Conservation (phyloP, 805 yeast genomes). For the Wickerhamiella cacticola region DNA sequence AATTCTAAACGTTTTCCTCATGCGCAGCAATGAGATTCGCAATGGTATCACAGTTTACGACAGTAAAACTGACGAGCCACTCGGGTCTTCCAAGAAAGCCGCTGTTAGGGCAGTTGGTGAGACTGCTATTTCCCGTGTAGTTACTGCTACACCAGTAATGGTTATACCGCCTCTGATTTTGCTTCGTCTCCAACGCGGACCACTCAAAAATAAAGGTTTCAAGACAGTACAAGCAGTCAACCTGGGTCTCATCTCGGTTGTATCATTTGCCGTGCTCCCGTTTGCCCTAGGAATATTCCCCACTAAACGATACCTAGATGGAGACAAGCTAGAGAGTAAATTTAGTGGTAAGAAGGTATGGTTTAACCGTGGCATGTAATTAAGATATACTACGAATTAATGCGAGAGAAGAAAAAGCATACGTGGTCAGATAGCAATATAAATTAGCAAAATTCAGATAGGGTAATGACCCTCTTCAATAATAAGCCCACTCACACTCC, state of each 20-base stretch:
- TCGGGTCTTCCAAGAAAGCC: constrained; percentile 70
- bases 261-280: constrained; percentile 81
- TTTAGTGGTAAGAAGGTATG: constrained; percentile 48
- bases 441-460: not conserved
- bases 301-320: constrained; percentile 57
- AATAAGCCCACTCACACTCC: not conserved
- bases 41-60: constrained; percentile 36
- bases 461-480: not conserved
- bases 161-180: constrained; percentile 84
- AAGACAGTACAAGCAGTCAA: constrained; percentile 59
- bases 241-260: constrained; percentile 70
- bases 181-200: constrained; percentile 59
- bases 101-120: constrained; percentile 92
- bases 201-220: constrained; percentile 56
- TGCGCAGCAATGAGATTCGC: constrained; percentile 90
- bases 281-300: constrained; percentile 95
- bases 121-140: constrained; percentile 88
- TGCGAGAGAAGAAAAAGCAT: no score
- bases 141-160: constrained; percentile 96
- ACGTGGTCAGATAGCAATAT: not conserved
- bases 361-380: constrained; percentile 87
- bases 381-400: no score
- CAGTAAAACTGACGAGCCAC: constrained; percentile 27
- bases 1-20: constrained; percentile 84
- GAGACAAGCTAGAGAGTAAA: constrained; percentile 48